phyloP scores from a whole-genome alignment of 768 basidiomycete genomes.

The Leccinum boreale region DNA sequence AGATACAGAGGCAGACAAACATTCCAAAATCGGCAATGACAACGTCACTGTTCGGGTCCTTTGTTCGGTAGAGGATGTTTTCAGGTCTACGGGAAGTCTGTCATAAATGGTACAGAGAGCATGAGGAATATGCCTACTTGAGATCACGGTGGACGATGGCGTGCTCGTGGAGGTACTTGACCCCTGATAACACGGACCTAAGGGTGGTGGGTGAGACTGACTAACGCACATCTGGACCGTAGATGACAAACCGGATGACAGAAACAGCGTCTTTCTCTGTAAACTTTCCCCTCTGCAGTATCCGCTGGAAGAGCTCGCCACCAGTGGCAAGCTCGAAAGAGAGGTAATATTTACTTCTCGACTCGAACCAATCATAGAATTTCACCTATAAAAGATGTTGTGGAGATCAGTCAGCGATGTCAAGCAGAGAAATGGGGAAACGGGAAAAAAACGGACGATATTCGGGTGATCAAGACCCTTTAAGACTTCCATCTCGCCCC shows the following conservation, averaged over 20 bases:
- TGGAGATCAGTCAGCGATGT: background rate
- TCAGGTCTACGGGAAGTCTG: constrained; percentile 61
- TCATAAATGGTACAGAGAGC: background rate
- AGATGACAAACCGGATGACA: constrained; percentile 59
- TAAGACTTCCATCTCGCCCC: constrained; percentile 92
- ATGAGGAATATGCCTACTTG: constrained; percentile 51
- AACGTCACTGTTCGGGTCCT: constrained; percentile 71
- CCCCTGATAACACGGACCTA: constrained; percentile 81
- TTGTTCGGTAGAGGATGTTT: constrained; percentile 90
- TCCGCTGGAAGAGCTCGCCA: constrained; percentile 92
- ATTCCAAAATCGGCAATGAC: constrained; percentile 99
- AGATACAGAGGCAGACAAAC: constrained; percentile 40
- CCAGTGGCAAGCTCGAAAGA: constrained; percentile 91
- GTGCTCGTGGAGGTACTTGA: constrained; percentile 86
- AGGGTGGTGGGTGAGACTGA: background rate
- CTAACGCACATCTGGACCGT: background rate
- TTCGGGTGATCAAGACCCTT: constrained; percentile 89
- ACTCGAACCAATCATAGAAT: constrained; percentile 97
- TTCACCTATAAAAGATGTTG: constrained; percentile 60
- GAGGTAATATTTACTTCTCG: constrained; percentile 91
- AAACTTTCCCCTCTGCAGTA: constrained; percentile 82
- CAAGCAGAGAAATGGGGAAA: background rate
- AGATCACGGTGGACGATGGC: constrained; percentile 96
- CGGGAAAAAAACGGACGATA: constrained; percentile 53
- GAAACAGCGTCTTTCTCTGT: constrained; percentile 87